These are phyloP conservation scores for Leccinum ochraceum DNA, from an alignment of 768 basidiomycete genomes.

Conservation along the genomic window DNA sequence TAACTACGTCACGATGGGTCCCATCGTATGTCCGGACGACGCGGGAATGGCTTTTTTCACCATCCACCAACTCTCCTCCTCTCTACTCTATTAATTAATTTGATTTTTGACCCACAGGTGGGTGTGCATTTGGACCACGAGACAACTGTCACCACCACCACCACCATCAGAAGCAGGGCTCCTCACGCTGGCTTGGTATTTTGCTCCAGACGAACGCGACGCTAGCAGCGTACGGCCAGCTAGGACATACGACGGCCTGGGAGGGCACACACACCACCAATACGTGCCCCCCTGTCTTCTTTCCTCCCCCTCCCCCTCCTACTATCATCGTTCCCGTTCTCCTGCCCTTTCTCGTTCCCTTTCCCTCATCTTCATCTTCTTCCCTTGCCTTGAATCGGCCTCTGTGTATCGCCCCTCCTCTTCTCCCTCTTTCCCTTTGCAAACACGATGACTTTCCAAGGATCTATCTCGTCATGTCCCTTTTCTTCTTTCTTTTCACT, in stretches of 20 bases:
- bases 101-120: not conserved
- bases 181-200: not conserved
- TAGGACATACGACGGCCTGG: not conserved
- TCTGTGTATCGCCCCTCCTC: too few relatives aligned
- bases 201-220: not conserved
- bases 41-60: not conserved
- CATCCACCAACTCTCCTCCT: not conserved
- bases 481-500: not conserved
- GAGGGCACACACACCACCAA: not conserved
- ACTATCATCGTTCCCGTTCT: not conserved
- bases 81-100: not conserved
- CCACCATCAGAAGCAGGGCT: not conserved
- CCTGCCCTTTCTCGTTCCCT: accelerated
- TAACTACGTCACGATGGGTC: not conserved
- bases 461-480: too few relatives aligned
- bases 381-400: too few relatives aligned
- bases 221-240: not conserved
- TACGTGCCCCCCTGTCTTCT: not conserved
- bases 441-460: not conserved
- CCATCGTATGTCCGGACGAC: not conserved
- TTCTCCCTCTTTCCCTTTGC: too few relatives aligned
- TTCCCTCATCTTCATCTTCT: not conserved
- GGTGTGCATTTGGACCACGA: not conserved
- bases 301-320: not conserved
- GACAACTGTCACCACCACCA: too few relatives aligned